Evolutionary conservation across 352 stramenopile genomes (phyloP).

Genomic region (Stramenopiles sp.): DNA sequence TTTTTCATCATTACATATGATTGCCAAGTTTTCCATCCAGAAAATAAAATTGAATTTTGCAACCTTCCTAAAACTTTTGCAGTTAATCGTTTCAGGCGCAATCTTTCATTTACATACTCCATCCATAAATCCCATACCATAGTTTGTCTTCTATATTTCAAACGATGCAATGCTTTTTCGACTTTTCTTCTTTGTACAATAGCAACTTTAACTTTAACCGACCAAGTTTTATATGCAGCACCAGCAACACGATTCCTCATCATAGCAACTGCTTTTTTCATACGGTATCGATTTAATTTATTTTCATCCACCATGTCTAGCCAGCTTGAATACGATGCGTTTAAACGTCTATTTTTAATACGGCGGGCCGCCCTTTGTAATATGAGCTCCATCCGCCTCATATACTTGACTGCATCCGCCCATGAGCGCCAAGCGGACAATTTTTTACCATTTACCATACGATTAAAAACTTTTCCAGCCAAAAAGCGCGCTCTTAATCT

Average conservation of each 20-base stretch:
- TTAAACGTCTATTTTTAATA: neutral
- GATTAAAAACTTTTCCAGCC: neutral
- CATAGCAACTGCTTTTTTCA: neutral
- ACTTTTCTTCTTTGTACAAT: neutral
- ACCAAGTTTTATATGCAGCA: neutral
- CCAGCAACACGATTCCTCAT: constrained; percentile 6
- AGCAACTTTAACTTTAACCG: neutral
- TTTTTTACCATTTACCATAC: neutral
- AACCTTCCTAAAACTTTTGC: neutral
- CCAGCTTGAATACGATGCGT: neutral
- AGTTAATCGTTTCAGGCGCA: neutral
- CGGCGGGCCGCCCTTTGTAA: neutral
- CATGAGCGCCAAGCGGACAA: neutral
- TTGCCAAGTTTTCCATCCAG: constrained; percentile 6
- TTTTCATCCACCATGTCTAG: neutral
- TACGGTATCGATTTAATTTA: neutral
- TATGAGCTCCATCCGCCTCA: constrained; percentile 5
- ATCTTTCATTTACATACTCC: neutral
- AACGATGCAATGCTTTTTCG: neutral
- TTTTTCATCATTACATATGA: constrained; percentile 3
- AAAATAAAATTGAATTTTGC: neutral
- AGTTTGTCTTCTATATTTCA: neutral
- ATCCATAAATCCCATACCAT: neutral
- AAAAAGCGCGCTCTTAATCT: neutral
- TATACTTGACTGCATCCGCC: neutral